These are phyloP conservation scores for Penicillium sp. DNA, from an alignment of 2,329 filamentous ascomycete genomes.

Conservation along the genomic window DNA sequence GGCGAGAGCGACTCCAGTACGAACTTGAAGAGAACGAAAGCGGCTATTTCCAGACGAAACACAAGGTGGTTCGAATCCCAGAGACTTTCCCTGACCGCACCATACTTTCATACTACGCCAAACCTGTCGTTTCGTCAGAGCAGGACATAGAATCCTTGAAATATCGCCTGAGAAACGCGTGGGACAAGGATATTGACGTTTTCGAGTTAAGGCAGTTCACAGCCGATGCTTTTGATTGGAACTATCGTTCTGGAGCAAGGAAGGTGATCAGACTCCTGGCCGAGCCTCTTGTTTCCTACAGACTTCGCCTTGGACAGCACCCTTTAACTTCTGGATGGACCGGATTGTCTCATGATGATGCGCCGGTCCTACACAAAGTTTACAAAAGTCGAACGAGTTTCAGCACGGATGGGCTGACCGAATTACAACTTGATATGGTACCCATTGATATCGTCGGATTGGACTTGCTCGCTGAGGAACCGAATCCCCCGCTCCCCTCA, in stretches of 20 bases:
- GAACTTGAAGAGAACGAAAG: constrained; percentile 85
- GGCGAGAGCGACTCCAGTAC: constrained; percentile 73
- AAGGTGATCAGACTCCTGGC: constrained; percentile 84
- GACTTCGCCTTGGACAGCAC: constrained; percentile 48
- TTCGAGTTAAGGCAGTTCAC: constrained; percentile 73
- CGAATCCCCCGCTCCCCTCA: constrained; percentile 57
- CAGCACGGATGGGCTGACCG: constrained; percentile 74
- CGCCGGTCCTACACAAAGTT: constrained; percentile 66
- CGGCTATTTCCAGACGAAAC: constrained; percentile 76
- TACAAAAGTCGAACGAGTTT: constrained; percentile 71
- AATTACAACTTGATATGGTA: constrained; percentile 78
- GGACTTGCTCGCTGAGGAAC: constrained; percentile 73
- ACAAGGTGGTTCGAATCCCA: constrained; percentile 75
- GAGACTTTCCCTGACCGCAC: constrained; percentile 79
- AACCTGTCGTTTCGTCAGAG: constrained; percentile 76
- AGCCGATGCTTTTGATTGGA: constrained; percentile 85
- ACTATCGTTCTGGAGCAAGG: constrained; percentile 73
- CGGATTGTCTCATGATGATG: constrained; percentile 52
- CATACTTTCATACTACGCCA: constrained; percentile 83
- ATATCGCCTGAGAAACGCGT: constrained; percentile 55
- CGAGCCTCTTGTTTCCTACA: constrained; percentile 73
- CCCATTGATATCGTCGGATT: constrained; percentile 79
- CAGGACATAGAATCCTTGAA: constrained; percentile 62
- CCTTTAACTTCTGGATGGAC: constrained; percentile 26
- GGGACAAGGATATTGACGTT: constrained; percentile 69